Evolutionary conservation across 768 basidiomycete species (phyloP), one percentile per base, ranked within the genome.

Genomic region (Mycena vulgaris): DNA sequence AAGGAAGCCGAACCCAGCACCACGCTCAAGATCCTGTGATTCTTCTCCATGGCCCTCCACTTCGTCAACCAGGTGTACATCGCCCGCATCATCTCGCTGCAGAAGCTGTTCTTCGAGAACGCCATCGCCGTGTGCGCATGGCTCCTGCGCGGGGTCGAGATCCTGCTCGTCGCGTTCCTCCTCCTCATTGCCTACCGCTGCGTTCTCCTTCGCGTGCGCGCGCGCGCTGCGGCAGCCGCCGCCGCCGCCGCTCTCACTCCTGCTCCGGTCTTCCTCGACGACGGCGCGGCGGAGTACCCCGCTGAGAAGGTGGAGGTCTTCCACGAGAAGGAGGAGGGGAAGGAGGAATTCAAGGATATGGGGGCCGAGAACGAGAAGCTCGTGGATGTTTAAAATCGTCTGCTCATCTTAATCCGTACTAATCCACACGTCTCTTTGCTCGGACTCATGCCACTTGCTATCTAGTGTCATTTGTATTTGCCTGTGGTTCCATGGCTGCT

Each of bases 51-150:
- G 3, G 8, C 28, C 40, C 7, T 49, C 21, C 5, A 31, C 40
- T 42, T n/a, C n/a, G n/a, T n/a, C n/a, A 45, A 27, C 10, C 19
- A 19, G 25, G 49, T 42, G 14, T 49, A n/a, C 60, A 25, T 13
- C 1, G 9, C 27, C 60, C 33, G 39, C 23, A 16, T 62, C 47
- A 37, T 63, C 25, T 63, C 49, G 25, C 27, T 52, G 35, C 8
- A 52, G 35, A 52, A 63, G 25, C 48, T 49, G 7, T 23, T 51
- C 25, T 37, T 63, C 37, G 48, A 63, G 49, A 63, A 63, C 49
- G 19, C 39, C 61, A 23, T 23, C 25, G 61, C 25, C 27, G 21
- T 25, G 35, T 19, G 16, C 35, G 14, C 52, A 49, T 63, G 39
- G 37, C 0, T 63, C 61, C 33, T 51, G 16, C 49, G 35, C 17